Evolutionary conservation across 805 yeast genomes (phyloP).

Genomic region (Lachancea mirantina): DNA sequence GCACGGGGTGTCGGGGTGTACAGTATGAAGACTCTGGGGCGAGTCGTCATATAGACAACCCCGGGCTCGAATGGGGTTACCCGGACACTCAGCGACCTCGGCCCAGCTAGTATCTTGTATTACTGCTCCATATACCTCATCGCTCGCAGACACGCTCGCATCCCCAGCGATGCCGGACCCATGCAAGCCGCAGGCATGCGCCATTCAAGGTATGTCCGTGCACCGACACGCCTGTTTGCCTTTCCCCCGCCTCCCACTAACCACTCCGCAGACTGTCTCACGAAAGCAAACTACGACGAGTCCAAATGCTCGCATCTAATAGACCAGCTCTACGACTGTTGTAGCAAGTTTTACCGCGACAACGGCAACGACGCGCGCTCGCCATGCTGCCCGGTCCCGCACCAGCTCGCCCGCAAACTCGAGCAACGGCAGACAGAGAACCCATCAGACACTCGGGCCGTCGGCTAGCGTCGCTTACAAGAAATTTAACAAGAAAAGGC

Average conservation of each 20-base stretch:
- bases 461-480: conserved; percentile 13
- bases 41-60: too few relatives aligned
- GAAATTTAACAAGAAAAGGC: neutral
- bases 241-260: neutral
- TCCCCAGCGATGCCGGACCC: conserved; percentile 31
- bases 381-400: conserved; percentile 73
- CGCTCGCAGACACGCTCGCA: too few relatives aligned
- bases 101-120: too few relatives aligned
- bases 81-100: too few relatives aligned
- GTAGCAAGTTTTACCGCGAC: conserved; percentile 54
- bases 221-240: neutral
- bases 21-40: too few relatives aligned
- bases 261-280: conserved; percentile 48
- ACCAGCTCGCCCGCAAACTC: conserved; percentile 53
- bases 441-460: conserved; percentile 48
- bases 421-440: conserved; percentile 52
- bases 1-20: too few relatives aligned
- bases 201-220: conserved; percentile 53
- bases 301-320: conserved; percentile 63
- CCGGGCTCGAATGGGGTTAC: too few relatives aligned
- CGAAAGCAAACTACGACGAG: conserved; percentile 58
- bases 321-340: conserved; percentile 68
- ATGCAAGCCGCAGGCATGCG: conserved; percentile 77
- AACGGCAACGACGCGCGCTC: conserved; percentile 55
- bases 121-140: too few relatives aligned